These are phyloP conservation scores for Trametopsis cervina DNA, from an alignment of 768 basidiomycete genomes.

Conservation along the genomic window DNA sequence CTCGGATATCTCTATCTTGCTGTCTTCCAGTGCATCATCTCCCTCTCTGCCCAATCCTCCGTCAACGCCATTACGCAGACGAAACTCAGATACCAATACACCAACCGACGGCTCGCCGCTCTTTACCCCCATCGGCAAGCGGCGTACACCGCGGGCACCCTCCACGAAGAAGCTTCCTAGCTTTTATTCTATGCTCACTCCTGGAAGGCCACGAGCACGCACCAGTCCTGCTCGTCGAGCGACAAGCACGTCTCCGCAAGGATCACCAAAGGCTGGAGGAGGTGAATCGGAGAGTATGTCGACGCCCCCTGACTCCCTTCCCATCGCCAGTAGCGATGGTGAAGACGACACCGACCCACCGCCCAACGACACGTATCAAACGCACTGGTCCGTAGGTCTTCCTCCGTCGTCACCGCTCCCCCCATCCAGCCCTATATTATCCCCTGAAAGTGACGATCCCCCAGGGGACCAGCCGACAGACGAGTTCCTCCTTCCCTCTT, in stretches of 20 bases:
- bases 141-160: conserved; percentile 3
- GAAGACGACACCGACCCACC: conserved; percentile 20
- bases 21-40: not conserved
- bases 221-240: not conserved
- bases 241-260: not conserved
- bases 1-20: not conserved
- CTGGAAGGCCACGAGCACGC: conserved; percentile 2
- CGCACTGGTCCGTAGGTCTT: conserved; percentile 20
- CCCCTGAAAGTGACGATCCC: conserved; percentile 15
- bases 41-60: conserved; percentile 8
- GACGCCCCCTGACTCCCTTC: conserved; percentile 36
- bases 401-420: conserved; percentile 27
- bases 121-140: conserved; percentile 14
- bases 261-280: conserved; percentile 8
- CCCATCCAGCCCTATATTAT: conserved; percentile 29
- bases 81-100: not conserved
- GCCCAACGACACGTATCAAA: conserved; percentile 5
- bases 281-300: conserved; percentile 32
- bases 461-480: too few species aligned
- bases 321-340: conserved; percentile 41
- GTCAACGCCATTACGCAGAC: conserved; percentile 11
- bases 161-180: conserved; percentile 12
- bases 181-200: conserved; percentile 14
- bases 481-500: too few species aligned
- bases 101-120: conserved; percentile 13